A percentile compares a stretch with the other conserved stretches of the same genome.
Conservation (phyloP, 352 stramenopile genomes). For the Peronospora belbahrii region DNA sequence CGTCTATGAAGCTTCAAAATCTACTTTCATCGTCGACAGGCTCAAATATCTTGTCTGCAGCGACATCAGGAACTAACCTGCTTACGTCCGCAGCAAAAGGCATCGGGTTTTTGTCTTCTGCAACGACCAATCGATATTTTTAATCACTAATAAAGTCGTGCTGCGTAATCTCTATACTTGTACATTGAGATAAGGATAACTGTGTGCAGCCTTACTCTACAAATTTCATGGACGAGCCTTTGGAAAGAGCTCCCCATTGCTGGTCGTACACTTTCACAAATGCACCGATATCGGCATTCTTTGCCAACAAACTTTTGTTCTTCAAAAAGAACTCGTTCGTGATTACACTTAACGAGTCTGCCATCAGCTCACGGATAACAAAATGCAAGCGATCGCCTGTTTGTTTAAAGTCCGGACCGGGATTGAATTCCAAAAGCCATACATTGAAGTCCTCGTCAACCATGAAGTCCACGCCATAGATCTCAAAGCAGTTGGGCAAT, state of each 20-base stretch:
- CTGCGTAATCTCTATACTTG: constrained; percentile 18
- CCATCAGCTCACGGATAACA: constrained; percentile 56
- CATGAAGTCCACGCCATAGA: constrained; percentile 74
- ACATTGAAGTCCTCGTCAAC: constrained; percentile 62
- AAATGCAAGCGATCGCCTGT: constrained; percentile 48
- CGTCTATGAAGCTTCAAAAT: constrained; percentile 52
- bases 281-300: constrained; percentile 21
- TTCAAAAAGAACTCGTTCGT: constrained; percentile 45
- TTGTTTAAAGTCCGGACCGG: constrained; percentile 75
- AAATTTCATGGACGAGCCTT: constrained; percentile 49
- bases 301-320: constrained; percentile 6
- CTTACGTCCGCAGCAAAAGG: constrained; percentile 69
- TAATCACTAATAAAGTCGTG: constrained; percentile 22
- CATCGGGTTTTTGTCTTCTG: constrained; percentile 76
- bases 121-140: constrained; percentile 61
- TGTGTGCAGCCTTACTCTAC: constrained; percentile 23
- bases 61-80: constrained; percentile 50
- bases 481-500: constrained; percentile 62
- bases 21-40: constrained; percentile 55
- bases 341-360: constrained; percentile 47
- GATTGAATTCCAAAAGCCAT: constrained; percentile 67
- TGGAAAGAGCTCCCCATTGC: constrained; percentile 42
- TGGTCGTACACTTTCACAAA: constrained; percentile 54
- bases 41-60: constrained; percentile 60
- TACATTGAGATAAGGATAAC: background rate